phyloP scores from a whole-genome alignment of 768 basidiomycete genomes.

The Flagelloscypha sp. region DNA sequence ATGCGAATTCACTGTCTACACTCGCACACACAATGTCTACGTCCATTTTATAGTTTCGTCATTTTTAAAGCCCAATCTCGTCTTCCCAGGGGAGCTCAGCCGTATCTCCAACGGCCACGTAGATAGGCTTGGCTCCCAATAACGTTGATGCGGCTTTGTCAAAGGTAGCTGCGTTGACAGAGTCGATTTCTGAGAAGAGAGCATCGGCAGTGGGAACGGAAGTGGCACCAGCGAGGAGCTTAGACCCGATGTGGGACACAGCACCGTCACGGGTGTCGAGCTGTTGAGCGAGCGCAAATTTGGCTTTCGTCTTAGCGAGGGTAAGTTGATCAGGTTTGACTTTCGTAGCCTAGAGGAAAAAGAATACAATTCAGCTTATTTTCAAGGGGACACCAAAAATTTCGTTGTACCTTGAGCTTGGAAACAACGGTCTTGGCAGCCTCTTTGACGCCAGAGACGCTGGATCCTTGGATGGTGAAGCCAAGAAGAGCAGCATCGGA shows the following conservation, averaged over 20 bases:
- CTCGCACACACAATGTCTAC: too few relatives aligned
- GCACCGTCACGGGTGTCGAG: slow-evolving; percentile 66
- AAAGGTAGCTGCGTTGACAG: slow-evolving; percentile 56
- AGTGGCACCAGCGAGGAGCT: slow-evolving; percentile 50
- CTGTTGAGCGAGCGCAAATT: slow-evolving; percentile 67
- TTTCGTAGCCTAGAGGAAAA: too few relatives aligned
- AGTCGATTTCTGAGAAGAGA: slow-evolving; percentile 62
- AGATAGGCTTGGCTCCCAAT: slow-evolving; percentile 73
- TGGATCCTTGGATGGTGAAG: slow-evolving; percentile 65
- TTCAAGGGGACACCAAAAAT: too few relatives aligned
- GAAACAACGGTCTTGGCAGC: slow-evolving; percentile 63
- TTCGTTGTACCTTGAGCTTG: too few relatives aligned
- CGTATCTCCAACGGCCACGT: slow-evolving; percentile 78
- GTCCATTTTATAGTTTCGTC: too few relatives aligned
- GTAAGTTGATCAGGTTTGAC: too few relatives aligned
- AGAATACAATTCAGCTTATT: too few relatives aligned
- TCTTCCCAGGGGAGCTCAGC: slow-evolving; percentile 73
- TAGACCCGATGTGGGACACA: slow-evolving; percentile 49
- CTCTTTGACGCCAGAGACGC: slow-evolving; percentile 52
- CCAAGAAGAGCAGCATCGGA: slow-evolving; percentile 89
- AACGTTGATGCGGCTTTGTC: slow-evolving; percentile 64
- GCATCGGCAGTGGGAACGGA: slow-evolving; percentile 49
- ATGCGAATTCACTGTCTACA: too few relatives aligned
- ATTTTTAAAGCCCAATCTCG: slow-evolving; percentile 64
- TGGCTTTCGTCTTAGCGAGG: slow-evolving; percentile 90